Evolutionary conservation across 352 stramenopile genomes (phyloP), one percentile per base, ranked within the genome.

Genomic region (Plasmopara viticola): DNA sequence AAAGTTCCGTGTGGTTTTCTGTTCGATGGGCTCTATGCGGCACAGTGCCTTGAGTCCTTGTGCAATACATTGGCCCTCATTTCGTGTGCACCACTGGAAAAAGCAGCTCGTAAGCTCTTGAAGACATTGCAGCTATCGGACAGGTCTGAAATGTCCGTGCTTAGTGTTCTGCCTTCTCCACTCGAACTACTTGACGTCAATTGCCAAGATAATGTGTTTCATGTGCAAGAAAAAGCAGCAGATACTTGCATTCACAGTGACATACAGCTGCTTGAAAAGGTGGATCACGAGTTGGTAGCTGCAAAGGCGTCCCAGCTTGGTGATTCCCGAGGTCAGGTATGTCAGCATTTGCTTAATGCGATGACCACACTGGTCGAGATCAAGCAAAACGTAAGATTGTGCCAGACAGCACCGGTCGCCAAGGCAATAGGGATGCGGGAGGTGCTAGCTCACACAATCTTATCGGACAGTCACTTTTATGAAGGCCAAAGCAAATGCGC

Each of bases 401-500:
- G 15, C 7, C 38, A 31, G 42, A 51, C 20, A 20, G 29, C 51
- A 44, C 43, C 41, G 4, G 12, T 61, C 1, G 15, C 55, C 20
- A 84, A 85, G 48, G 70, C 61, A 15, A 50, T 70, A 28, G 61
- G 64, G 9, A 79, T 86, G 56, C 72, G 79, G 2, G 74, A 90
- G 38, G 44, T 84, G 6, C 41, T 82, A 15, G 39, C 84, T 28
- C 70, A 74, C 12, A 49, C 70, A 42, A 62, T 83, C 34, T 33
- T 81, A 29, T 86, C 76, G 0, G 68, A 87, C 33, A 68, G 86
- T 39, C 40, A 72, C 40, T 86, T 87, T 56, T 58, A 49, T 4
- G 60, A 76, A 68, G 76, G 79, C 2, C 58, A 62, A 39, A 61
- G 54, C 10, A 54, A 63, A 14, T 51, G 50, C 17, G 72, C 79